phyloP scores from a whole-genome alignment of 2,329 filamentous ascomycete genomes.

The Monilinia aucupariae region DNA sequence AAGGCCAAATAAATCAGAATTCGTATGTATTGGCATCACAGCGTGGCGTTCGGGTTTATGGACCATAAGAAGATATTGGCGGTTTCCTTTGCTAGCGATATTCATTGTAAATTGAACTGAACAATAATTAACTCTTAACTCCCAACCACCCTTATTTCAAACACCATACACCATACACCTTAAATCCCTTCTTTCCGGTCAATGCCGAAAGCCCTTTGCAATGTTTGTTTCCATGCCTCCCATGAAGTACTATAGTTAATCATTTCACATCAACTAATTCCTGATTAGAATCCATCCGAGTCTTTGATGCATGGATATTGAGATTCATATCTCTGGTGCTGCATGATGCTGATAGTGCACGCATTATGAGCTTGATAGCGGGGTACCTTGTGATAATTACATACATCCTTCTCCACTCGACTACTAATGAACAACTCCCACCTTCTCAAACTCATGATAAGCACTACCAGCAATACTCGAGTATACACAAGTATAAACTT shows the following conservation, averaged over 20 bases:
- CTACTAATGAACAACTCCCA: background rate
- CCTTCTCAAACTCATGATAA: background rate
- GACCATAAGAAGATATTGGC: background rate
- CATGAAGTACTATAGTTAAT: background rate
- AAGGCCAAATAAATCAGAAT: slow-evolving; percentile 15
- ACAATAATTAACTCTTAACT: background rate
- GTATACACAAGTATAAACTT: background rate
- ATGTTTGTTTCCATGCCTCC: background rate
- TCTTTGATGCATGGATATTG: background rate
- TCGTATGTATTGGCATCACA: background rate
- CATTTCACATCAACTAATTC: background rate
- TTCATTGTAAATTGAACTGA: background rate
- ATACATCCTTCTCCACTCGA: no score
- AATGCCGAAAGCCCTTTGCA: background rate
- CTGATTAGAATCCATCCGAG: no score
- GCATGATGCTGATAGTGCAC: background rate
- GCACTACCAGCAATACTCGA: background rate
- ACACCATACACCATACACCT: background rate
- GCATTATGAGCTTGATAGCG: background rate
- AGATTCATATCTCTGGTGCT: no score
- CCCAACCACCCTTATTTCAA: background rate
- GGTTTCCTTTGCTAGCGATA: background rate
- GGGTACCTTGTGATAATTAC: background rate
- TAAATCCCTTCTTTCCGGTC: background rate
- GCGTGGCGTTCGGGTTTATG: slow-evolving; percentile 14